Conservation (phyloP, 1,139 yeast genomes). For the Protomyces inundatus region DNA sequence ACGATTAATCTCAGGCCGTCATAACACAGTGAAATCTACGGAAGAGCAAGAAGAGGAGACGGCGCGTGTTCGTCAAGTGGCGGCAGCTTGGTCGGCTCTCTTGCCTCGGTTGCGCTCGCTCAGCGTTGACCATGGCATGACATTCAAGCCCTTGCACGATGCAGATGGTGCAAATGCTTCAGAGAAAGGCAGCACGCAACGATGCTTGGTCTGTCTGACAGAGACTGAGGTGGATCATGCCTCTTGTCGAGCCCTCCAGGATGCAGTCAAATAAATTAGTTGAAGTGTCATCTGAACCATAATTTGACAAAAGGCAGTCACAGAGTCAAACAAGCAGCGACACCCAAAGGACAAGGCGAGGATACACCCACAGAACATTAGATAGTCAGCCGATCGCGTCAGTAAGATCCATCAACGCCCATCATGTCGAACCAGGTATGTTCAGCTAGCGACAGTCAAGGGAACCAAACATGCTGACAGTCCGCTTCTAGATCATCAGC, state of each 20-base stretch:
- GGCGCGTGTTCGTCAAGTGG: background rate
- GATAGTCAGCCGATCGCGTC: background rate
- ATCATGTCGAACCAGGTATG: background rate
- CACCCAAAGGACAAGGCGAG: too few relatives aligned
- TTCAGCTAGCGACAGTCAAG: background rate
- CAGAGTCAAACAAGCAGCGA: too few relatives aligned
- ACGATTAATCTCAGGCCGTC: conserved; percentile 30
- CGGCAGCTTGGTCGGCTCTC: conserved; percentile 2
- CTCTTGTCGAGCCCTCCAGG: too few relatives aligned
- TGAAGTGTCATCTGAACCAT: too few relatives aligned
- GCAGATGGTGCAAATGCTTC: background rate
- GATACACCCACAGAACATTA: too few relatives aligned
- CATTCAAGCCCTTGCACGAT: background rate
- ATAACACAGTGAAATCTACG: conserved; percentile 19
- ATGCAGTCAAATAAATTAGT: too few relatives aligned
- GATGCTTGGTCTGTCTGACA: too few relatives aligned
- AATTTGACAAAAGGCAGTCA: too few relatives aligned
- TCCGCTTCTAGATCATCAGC: conserved; percentile 13
- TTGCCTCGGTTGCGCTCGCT: conserved; percentile 12
- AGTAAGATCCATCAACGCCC: conserved; percentile 3
- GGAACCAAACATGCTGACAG: background rate
- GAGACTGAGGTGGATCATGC: too few relatives aligned
- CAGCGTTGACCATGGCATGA: background rate
- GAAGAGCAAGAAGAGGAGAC: background rate
- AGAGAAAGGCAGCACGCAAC: too few relatives aligned